Evolutionary conservation across 495 filamentous ascomycete genomes (phyloP).

Genomic region (Geopyxis carbonaria): DNA sequence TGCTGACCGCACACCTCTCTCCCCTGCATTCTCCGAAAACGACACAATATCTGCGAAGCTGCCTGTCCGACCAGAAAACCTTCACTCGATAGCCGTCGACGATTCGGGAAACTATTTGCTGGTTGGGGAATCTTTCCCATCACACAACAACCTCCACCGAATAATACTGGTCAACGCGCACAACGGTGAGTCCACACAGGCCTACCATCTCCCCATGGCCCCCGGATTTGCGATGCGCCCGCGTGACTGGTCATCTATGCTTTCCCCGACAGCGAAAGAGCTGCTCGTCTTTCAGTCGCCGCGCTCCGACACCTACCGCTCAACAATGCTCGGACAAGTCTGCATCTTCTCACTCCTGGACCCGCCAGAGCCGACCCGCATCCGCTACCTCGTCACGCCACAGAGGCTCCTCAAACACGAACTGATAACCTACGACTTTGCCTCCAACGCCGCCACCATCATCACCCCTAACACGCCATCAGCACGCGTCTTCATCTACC

Average conservation of each 20-base stretch:
- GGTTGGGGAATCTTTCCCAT: slow-evolving; percentile 9
- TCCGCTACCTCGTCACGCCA: slow-evolving; percentile 8
- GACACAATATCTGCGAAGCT: slow-evolving; percentile 1
- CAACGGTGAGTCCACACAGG: slow-evolving; percentile 3
- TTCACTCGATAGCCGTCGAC: slow-evolving; percentile 10
- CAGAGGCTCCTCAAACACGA: neutral
- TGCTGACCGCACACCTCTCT: too few relatives aligned
- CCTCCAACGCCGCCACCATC: neutral
- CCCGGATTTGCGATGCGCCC: slow-evolving; percentile 7
- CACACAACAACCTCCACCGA: slow-evolving; percentile 12
- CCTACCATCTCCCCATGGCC: slow-evolving; percentile 10
- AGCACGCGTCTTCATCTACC: slow-evolving; percentile 6
- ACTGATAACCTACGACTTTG: slow-evolving; percentile 6
- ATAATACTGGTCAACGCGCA: slow-evolving; percentile 10
- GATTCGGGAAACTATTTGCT: slow-evolving; percentile 5
- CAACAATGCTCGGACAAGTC: slow-evolving; percentile 10
- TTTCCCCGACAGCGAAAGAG: slow-evolving; percentile 3
- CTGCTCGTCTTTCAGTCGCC: slow-evolving; percentile 9
- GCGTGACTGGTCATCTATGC: slow-evolving; percentile 8
- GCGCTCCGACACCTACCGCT: slow-evolving; percentile 7
- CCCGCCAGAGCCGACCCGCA: neutral
- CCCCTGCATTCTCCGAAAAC: neutral
- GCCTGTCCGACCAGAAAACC: slow-evolving; percentile 7
- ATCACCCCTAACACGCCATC: neutral
- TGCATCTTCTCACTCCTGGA: slow-evolving; percentile 4